Conservation (phyloP, 805 yeast genomes). For the Helenozyma rhizophorensis region DNA sequence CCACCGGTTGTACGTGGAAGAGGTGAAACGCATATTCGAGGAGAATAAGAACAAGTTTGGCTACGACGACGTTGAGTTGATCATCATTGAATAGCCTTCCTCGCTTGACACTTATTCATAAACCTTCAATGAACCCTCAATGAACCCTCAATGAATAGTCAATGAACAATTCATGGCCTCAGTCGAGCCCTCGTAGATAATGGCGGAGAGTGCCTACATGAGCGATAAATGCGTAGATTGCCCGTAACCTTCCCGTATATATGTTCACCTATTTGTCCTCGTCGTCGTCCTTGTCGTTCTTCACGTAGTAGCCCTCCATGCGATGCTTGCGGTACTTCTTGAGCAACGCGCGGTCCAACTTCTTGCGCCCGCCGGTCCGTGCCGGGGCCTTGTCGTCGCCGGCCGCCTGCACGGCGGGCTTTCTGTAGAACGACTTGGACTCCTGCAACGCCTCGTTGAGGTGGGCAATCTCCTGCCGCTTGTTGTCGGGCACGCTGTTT, state of each 20-base stretch:
- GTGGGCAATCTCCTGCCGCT: constrained; percentile 18
- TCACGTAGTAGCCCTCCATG: constrained; percentile 9
- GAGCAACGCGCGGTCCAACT: constrained; percentile 32
- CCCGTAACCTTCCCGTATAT: too few species aligned
- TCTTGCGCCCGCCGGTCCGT: constrained; percentile 23
- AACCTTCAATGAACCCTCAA: too few species aligned
- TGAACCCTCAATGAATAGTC: too few species aligned
- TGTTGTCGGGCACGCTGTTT: constrained; percentile 2
- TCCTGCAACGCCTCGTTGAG: constrained; percentile 18
- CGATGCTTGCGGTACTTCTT: constrained; percentile 23
- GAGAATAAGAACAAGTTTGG: constrained; percentile 58
- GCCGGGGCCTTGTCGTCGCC: background rate
- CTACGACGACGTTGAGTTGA: constrained; percentile 45
- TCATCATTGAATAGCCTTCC: constrained; percentile 42
- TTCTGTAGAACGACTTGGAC: constrained; percentile 23
- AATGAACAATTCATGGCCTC: too few species aligned
- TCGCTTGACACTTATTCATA: too few species aligned
- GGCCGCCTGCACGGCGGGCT: constrained; percentile 4
- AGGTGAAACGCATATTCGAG: constrained; percentile 58
- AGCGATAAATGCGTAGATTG: too few species aligned
- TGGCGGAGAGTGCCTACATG: too few species aligned
- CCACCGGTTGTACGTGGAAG: constrained; percentile 66
- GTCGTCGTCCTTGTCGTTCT: constrained; percentile 10
- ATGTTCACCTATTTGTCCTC: constrained; percentile 5
- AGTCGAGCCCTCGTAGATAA: too few species aligned